phyloP scores from a whole-genome alignment of 2,329 filamentous ascomycete genomes.

The Trichoderma aggressivum region DNA sequence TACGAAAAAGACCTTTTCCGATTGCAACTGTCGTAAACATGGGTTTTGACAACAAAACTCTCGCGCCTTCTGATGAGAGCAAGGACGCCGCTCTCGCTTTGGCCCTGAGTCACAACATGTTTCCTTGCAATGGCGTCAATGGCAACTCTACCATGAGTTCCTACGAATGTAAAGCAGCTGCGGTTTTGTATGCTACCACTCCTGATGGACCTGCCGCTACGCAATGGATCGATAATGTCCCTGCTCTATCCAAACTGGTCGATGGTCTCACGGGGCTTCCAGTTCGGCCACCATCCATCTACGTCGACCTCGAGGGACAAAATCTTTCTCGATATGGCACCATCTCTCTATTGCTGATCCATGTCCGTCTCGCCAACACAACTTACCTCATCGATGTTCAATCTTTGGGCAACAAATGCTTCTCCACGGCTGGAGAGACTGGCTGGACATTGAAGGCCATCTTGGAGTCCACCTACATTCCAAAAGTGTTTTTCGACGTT shows the following conservation, averaged over 20 bases:
- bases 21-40: too few relatives aligned
- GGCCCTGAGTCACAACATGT: too few relatives aligned
- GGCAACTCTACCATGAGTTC: too few relatives aligned
- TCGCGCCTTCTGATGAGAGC: too few relatives aligned
- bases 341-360: conserved; percentile 44
- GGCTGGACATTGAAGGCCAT: conserved; percentile 36
- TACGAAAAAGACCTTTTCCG: too few relatives aligned
- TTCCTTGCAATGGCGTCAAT: too few relatives aligned
- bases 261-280: conserved; percentile 18
- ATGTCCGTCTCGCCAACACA: conserved; percentile 28
- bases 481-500: conserved; percentile 57
- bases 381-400: conserved; percentile 46
- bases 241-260: not conserved
- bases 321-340: conserved; percentile 39
- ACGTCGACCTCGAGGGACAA: conserved; percentile 47
- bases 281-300: conserved; percentile 37
- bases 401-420: conserved; percentile 35
- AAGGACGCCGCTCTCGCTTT: too few relatives aligned
- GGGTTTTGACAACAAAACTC: too few relatives aligned
- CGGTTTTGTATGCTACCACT: not conserved
- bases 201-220: not conserved
- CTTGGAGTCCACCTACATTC: conserved; percentile 38
- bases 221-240: not conserved
- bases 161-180: too few relatives aligned
- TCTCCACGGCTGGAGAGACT: conserved; percentile 24